Evolutionary conservation across 2,329 filamentous ascomycete genomes (phyloP), one percentile per base, ranked within the genome.

Genomic region (Aspergillus viridinutans): DNA sequence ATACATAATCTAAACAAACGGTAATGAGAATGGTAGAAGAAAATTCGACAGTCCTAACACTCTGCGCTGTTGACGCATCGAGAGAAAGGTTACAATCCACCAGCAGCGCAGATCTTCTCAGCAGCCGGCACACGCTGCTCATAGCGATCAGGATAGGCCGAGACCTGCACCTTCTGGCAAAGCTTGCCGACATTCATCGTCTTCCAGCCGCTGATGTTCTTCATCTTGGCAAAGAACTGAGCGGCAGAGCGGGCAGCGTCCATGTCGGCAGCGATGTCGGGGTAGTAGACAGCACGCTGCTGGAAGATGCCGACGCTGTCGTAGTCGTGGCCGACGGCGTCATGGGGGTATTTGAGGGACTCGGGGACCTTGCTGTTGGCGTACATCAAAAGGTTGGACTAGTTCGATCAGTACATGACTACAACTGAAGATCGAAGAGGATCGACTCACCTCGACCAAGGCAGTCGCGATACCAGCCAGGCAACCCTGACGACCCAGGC

Each of bases 231-330:
- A 17, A 63, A 65, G 55, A 65, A 64, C 49, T 65, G 63, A 2
- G 53, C 61, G 1, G 64, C 64, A 5, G 61, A 65, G 32, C 58
- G 54, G 1, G 52, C 61, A 35, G 59, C 54, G 42, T 64, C 56
- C 62, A 64, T 64, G 51, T 64, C 59, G 4, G 62, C 62, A 9
- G 62, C 62, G 8, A 64, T 62, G 21, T 64, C n/a, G 8, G 54
- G 54, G 28, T 64, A 65, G 55, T 57, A 64, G 9, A 53, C 40
- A 12, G 56, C 64, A 26, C 64, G 64, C 21, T 66, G 64, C 56
- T 65, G 63, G 61, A 66, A 66, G 54, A 66, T 66, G 17, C 64
- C 64, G 1, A 66, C 58, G 52, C 63, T 64, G 49, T 66, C 61
- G 40, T 65, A 52, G 45, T 66, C 64, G n/a, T 52, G 54, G 50